phyloP scores from a whole-genome alignment of 2,329 filamentous ascomycete genomes.

The Ceratocystis smalleyi region DNA sequence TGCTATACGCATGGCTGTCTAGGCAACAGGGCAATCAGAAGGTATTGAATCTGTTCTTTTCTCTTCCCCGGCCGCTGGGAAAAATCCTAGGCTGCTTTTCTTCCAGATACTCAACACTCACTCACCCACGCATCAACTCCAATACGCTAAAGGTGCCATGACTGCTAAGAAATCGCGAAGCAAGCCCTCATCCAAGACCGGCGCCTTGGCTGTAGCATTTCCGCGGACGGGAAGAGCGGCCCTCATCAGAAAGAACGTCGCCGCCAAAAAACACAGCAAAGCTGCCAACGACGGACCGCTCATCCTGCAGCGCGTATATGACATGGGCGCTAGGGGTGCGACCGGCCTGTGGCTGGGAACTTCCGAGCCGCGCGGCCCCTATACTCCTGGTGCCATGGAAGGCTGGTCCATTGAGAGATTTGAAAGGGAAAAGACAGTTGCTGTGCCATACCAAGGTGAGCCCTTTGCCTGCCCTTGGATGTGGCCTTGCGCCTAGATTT shows the following conservation, averaged over 20 bases:
- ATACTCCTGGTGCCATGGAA: constrained; percentile 7
- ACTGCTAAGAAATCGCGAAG: no score
- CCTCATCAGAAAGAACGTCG: not conserved
- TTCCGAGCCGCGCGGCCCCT: constrained; percentile 2
- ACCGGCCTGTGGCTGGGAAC: constrained; percentile 14
- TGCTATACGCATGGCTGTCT: no score
- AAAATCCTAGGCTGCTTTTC: not conserved
- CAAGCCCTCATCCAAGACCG: not conserved
- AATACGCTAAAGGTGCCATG: not conserved
- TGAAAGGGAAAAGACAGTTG: not conserved
- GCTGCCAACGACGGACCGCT: not conserved
- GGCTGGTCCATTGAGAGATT: constrained; percentile 7
- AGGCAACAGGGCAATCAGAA: no score
- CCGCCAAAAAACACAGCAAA: not conserved
- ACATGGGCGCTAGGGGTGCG: not conserved
- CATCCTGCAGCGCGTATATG: not conserved
- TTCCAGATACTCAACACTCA: not conserved
- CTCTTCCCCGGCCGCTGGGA: no score
- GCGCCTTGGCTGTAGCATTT: not conserved
- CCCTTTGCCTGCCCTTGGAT: not conserved
- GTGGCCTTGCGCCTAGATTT: not conserved
- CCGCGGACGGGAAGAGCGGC: not conserved
- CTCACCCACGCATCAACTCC: not conserved
- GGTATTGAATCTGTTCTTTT: no score
- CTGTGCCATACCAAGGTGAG: constrained; percentile 5